A percentile compares a stretch with the other conserved stretches of the same genome.
Conservation (phyloP, 345 rosid genomes). For the Carallia brachiata region DNA sequence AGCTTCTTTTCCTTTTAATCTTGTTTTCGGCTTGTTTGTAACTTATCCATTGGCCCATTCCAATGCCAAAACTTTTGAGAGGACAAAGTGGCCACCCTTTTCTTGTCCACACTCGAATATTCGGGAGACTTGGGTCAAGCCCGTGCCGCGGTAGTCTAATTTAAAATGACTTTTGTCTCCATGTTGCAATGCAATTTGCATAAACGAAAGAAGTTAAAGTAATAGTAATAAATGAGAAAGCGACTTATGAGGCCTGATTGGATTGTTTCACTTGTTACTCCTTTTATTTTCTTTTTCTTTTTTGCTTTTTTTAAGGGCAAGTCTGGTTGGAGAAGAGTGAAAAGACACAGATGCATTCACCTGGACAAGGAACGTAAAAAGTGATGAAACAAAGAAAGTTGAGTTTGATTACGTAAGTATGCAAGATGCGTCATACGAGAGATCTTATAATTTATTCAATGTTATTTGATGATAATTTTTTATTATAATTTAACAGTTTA, state of each 20-base stretch:
- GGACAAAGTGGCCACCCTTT: slow-evolving; percentile 33
- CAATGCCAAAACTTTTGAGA: neutral
- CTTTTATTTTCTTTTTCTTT: no score
- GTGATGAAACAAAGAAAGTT: no score
- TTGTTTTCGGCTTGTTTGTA: neutral
- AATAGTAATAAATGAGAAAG: neutral
- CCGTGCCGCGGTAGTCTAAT: slow-evolving; percentile 14
- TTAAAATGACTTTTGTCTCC: neutral
- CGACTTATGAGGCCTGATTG: slow-evolving; percentile 11
- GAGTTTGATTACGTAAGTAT: no score
- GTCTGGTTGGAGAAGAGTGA: no score
- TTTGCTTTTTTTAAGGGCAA: no score
- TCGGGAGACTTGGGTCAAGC: slow-evolving; percentile 18
- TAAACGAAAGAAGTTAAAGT: neutral
- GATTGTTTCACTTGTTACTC: neutral
- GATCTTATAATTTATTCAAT: no score
- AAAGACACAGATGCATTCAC: no score
- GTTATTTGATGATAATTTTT: no score
- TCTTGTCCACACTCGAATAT: slow-evolving; percentile 22
- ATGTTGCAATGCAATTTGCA: neutral
- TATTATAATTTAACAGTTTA: no score
- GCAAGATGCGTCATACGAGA: no score
- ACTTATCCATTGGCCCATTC: slow-evolving; percentile 8
- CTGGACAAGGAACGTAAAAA: no score
- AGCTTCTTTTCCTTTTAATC: neutral